phyloP scores from a whole-genome alignment of 2,329 filamentous ascomycete genomes.

The Claviceps sp. region DNA sequence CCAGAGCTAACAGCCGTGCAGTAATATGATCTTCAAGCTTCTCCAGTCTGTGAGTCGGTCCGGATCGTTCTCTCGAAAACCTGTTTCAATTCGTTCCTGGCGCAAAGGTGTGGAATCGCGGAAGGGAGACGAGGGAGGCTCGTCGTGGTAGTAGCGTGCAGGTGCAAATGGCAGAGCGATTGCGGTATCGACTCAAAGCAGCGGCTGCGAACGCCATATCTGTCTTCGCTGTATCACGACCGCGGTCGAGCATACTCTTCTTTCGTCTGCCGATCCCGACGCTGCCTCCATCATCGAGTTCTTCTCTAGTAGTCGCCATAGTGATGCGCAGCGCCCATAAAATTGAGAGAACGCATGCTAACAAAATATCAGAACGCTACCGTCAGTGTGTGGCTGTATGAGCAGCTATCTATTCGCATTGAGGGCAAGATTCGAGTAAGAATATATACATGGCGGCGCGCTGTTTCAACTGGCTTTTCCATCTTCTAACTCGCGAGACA shows the following conservation, averaged over 20 bases:
- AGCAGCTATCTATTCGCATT: slow-evolving; percentile 86
- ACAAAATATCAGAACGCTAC: slow-evolving; percentile 51
- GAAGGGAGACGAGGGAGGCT: neutral
- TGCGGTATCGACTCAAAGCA: neutral
- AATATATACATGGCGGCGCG: slow-evolving; percentile 3
- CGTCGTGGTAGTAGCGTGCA: neutral
- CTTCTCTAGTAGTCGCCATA: neutral
- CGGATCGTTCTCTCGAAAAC: neutral
- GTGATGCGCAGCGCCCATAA: neutral
- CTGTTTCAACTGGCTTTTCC: neutral
- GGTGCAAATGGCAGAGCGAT: neutral
- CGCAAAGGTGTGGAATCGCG: neutral
- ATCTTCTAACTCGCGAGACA: slow-evolving; percentile 21
- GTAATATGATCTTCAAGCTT: slow-evolving; percentile 55
- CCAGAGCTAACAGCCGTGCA: slow-evolving; percentile 15
- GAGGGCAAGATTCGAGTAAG: slow-evolving; percentile 89
- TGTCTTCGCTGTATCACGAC: neutral
- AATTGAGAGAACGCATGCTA: slow-evolving; percentile 6
- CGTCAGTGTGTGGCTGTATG: slow-evolving; percentile 92
- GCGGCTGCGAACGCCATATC: neutral
- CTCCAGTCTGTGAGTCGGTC: slow-evolving; percentile 43
- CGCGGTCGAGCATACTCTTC: neutral
- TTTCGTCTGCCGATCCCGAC: neutral
- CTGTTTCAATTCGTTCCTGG: neutral
- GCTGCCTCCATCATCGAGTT: neutral